These are phyloP conservation scores for Penicillium sp. DNA, from an alignment of 2,329 filamentous ascomycete species.

Conservation along the genomic window DNA sequence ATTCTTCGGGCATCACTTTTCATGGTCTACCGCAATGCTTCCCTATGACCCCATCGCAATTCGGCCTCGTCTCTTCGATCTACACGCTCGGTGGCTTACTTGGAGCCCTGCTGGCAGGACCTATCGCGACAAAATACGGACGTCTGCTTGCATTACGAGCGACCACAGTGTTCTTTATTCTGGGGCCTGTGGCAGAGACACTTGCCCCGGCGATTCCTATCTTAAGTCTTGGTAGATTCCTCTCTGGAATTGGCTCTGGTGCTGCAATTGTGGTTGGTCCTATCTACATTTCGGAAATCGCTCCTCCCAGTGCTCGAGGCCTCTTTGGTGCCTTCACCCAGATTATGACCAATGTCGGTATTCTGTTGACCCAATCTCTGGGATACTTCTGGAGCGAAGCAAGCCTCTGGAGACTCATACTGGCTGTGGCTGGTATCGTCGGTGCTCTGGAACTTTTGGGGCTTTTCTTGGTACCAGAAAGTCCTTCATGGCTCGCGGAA, in stretches of 20 bases:
- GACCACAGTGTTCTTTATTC: constrained; percentile 72
- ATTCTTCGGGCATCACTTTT: constrained; percentile 19
- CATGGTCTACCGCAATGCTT: constrained; percentile 69
- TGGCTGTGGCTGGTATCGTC: constrained; percentile 70
- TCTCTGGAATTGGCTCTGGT: constrained; percentile 82
- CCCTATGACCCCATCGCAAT: constrained; percentile 76
- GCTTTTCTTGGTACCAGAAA: constrained; percentile 78
- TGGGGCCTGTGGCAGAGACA: constrained; percentile 75
- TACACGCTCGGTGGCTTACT: constrained; percentile 87
- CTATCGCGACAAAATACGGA: constrained; percentile 74
- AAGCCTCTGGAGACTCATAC: constrained; percentile 77
- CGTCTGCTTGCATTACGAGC: constrained; percentile 72
- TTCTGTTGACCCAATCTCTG: constrained; percentile 76
- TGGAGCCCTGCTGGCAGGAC: constrained; percentile 77
- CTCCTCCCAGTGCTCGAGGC: constrained; percentile 70
- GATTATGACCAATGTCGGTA: constrained; percentile 89
- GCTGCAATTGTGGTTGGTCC: constrained; percentile 90
- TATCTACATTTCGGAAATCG: constrained; percentile 89
- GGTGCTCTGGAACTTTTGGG: constrained; percentile 67
- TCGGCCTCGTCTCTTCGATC: constrained; percentile 83
- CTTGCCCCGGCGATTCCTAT: constrained; percentile 65
- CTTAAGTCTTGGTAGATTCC: constrained; percentile 70
- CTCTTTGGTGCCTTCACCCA: constrained; percentile 83
- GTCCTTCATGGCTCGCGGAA: constrained; percentile 79
- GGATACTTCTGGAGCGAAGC: constrained; percentile 85